Conservation (phyloP, 2,329 filamentous ascomycete species). For the Bipolaris oryzae region DNA sequence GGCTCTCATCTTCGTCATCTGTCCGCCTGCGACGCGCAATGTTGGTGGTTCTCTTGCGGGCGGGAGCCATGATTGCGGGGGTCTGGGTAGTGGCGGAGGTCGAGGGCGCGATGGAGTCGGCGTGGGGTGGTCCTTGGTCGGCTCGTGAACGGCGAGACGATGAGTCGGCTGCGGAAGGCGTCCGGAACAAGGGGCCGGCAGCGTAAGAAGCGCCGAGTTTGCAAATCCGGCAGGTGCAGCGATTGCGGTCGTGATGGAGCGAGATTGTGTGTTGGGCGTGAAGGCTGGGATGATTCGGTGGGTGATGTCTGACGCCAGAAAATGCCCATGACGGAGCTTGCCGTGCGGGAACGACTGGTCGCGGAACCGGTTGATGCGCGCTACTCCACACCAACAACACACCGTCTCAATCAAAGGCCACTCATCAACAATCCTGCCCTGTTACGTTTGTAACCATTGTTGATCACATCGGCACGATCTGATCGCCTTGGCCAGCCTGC, state of each 20-base stretch:
- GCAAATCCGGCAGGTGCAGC: constrained; percentile 27
- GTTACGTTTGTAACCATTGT: neutral
- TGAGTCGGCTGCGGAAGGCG: constrained; percentile 31
- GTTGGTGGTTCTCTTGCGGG: constrained; percentile 44
- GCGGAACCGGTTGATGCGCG: constrained; percentile 20
- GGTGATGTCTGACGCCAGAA: constrained; percentile 46
- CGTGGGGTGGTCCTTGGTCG: constrained; percentile 30
- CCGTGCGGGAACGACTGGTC: constrained; percentile 30
- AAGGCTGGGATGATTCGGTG: constrained; percentile 27
- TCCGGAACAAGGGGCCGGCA: constrained; percentile 22
- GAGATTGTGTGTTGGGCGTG: constrained; percentile 23
- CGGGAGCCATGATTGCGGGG: constrained; percentile 44
- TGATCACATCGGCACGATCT: neutral
- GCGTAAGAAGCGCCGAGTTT: constrained; percentile 18
- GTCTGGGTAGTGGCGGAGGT: constrained; percentile 17
- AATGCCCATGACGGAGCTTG: constrained; percentile 38
- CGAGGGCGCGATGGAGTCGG: constrained; percentile 22
- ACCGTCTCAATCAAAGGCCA: neutral
- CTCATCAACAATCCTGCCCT: neutral
- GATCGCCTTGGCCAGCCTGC: neutral
- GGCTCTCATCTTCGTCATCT: constrained; percentile 49
- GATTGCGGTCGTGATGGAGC: constrained; percentile 38
- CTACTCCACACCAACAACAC: constrained; percentile 21
- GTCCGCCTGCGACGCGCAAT: constrained; percentile 48
- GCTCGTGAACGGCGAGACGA: constrained; percentile 28